Evolutionary conservation across 768 basidiomycete genomes (phyloP), one percentile per base, ranked within the genome.

Genomic region (Boletus rufocinnamomeus): DNA sequence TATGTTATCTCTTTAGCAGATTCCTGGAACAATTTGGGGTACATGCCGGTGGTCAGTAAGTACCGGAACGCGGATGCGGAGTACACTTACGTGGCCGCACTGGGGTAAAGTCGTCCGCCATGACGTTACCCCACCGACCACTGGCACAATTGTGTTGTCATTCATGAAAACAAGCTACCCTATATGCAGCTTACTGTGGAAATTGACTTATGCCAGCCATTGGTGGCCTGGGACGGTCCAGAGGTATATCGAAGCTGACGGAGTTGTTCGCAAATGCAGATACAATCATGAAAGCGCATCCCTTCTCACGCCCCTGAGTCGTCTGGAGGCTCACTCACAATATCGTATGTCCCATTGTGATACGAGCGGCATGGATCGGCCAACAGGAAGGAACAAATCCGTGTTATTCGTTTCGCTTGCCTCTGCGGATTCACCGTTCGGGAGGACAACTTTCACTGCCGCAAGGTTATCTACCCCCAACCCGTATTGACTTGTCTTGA

Each of bases 401-500:
- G 11, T 3, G 4, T 63, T 30, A 1, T 60, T 32, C 34, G 7
- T 47, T 4, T 44, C 30, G 27, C 27, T 52, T 6, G 45, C 65
- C 35, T n/a, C 53, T 7, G 13, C 16, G 16, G 56, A 49, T 2
- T 57, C 52, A 4, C 76, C 76, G 43, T 65, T 63, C 9, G 74
- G 73, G 2, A 70, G 51, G 17, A 74, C 72, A 23, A 76, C 43
- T 45, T 70, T 57, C 34, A 63, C 66, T 30, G 48, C 63, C 16
- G 49, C 57, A 30, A 77, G 50, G 51, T 74, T 76, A 61, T 77
- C 76, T 37, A 75, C 60, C 2, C 67, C 66, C 11, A 77, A 57
- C 2, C 76, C 74, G 54, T 65, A 64, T 47, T 71, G 68, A 50
- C 70, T 78, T 3, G 71, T 74, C 53, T 71, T 70, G 55, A 63